Percentiles rank a stretch among this genome's conserved stretches.
Evolutionary conservation across 1,284 basidiomycete genomes (phyloP).

Genomic region (Taiwanofungus camphoratus): DNA sequence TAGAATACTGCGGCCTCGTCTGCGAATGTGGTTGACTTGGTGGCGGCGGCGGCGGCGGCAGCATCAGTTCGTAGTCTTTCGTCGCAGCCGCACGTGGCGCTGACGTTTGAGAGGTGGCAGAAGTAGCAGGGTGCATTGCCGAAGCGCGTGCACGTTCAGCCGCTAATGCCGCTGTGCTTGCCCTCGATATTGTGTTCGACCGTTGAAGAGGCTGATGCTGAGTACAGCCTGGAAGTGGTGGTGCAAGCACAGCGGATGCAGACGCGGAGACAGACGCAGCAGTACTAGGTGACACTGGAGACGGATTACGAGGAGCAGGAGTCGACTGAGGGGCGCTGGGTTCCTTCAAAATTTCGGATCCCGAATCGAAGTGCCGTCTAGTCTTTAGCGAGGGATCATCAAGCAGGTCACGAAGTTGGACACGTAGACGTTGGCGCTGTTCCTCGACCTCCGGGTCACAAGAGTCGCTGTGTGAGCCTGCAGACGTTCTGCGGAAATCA

Average conservation of each 20-base stretch:
- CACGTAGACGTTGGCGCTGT: conserved; percentile 16
- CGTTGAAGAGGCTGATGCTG: conserved; percentile 8
- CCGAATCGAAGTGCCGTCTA: conserved; percentile 11
- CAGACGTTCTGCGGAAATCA: conserved; percentile 14
- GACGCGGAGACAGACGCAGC: conserved; percentile 7
- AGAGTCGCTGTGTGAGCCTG: conserved; percentile 7
- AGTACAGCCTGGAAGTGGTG: not conserved
- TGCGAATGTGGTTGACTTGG: conserved; percentile 7
- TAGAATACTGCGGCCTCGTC: conserved; percentile 4
- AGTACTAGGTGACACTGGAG: conserved; percentile 7
- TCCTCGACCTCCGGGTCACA: conserved; percentile 17
- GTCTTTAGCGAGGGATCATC: conserved; percentile 7
- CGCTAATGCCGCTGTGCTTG: conserved; percentile 20
- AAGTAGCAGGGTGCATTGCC: not conserved
- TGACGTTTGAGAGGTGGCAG: conserved; percentile 7
- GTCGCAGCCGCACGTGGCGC: conserved; percentile 10
- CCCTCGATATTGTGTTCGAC: conserved; percentile 14
- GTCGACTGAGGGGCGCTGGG: conserved; percentile 6
- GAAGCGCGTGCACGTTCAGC: conserved; percentile 18
- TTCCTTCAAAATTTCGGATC: conserved; percentile 2
- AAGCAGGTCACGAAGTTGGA: conserved; percentile 20
- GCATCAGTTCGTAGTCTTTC: conserved; percentile 8
- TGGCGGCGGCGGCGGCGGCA: conserved; percentile 9
- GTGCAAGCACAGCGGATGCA: conserved; percentile 12
- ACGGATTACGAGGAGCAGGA: conserved; percentile 11